Conservation (phyloP, 1,284 basidiomycete species). For the Peniophora sp. region DNA sequence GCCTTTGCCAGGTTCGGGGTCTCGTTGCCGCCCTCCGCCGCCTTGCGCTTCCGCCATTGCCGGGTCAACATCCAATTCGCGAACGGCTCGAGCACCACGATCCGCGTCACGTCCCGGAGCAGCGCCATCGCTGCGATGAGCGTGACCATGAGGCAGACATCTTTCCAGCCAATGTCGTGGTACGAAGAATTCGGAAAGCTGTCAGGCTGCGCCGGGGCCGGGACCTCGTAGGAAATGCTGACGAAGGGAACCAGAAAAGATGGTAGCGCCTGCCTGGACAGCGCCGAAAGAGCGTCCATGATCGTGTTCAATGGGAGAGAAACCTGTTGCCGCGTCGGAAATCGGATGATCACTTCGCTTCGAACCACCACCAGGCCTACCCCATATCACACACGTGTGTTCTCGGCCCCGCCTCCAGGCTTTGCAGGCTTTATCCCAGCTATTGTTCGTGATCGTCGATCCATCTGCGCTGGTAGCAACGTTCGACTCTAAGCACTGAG, state of each 20-base stretch:
- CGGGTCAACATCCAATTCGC: constrained; percentile 64
- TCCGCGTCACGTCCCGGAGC: constrained; percentile 66
- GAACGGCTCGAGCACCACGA: constrained; percentile 71
- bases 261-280: constrained; percentile 31
- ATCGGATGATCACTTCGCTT: no score
- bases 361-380: no score
- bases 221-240: constrained; percentile 64
- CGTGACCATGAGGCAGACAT: constrained; percentile 64
- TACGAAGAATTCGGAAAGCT: constrained; percentile 61
- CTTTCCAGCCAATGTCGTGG: constrained; percentile 64
- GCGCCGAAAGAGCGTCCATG: constrained; percentile 11
- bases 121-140: constrained; percentile 75
- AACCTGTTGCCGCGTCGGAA: no score
- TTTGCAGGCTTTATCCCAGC: no score
- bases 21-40: constrained; percentile 19
- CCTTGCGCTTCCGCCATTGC: constrained; percentile 28
- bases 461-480: no score
- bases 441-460: no score
- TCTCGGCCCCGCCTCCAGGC: no score
- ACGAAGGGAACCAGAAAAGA: constrained; percentile 59
- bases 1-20: constrained; percentile 17
- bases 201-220: constrained; percentile 48
- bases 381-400: no score
- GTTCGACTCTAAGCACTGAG: no score
- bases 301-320: no score